phyloP scores from a whole-genome alignment of 192 early-diverging fungal genomes.

The Backusella tuberculispora region DNA sequence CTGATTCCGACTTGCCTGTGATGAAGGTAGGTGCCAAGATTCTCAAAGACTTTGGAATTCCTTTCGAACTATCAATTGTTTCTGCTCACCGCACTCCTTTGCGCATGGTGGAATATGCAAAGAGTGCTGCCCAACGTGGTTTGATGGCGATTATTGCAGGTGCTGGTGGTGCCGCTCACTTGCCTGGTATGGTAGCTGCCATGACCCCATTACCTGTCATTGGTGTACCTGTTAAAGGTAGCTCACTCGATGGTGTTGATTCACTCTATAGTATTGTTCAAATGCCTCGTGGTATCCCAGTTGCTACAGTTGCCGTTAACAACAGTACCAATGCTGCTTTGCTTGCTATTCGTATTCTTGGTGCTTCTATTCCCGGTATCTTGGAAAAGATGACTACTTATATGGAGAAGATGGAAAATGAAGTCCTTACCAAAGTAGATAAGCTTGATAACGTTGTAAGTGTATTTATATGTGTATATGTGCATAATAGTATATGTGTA shows the following conservation, averaged over 20 bases:
- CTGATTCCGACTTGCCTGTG: conserved; percentile 95
- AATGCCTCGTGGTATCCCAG: conserved; percentile 99
- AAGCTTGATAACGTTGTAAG: conserved; percentile 65
- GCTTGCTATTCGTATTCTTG: conserved; percentile 91
- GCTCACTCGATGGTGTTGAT: conserved; percentile 92
- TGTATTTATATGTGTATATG: not conserved
- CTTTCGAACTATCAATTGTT: conserved; percentile 97
- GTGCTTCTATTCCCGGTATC: conserved; percentile 75
- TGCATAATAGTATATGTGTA: not conserved
- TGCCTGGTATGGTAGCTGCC: conserved; percentile 99
- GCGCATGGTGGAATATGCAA: conserved; percentile 93
- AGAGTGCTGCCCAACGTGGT: conserved; percentile 84
- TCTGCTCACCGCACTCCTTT: conserved; percentile 96
- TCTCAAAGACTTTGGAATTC: conserved; percentile 86
- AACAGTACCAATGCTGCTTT: conserved; percentile 97
- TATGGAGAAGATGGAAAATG: conserved; percentile 79
- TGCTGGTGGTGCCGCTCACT: conserved; percentile 97
- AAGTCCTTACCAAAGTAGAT: conserved; percentile 89
- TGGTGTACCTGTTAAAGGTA: conserved; percentile 95
- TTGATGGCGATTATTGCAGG: conserved; percentile 98
- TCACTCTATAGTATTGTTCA: conserved; percentile 98
- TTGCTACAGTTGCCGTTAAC: conserved; percentile 98
- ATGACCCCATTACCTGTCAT: conserved; percentile 97
- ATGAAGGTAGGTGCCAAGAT: conserved; percentile 92
- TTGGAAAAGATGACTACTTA: conserved; percentile 80